phyloP scores from a whole-genome alignment of 2,329 filamentous ascomycete genomes.

The Fusarium torreyae region DNA sequence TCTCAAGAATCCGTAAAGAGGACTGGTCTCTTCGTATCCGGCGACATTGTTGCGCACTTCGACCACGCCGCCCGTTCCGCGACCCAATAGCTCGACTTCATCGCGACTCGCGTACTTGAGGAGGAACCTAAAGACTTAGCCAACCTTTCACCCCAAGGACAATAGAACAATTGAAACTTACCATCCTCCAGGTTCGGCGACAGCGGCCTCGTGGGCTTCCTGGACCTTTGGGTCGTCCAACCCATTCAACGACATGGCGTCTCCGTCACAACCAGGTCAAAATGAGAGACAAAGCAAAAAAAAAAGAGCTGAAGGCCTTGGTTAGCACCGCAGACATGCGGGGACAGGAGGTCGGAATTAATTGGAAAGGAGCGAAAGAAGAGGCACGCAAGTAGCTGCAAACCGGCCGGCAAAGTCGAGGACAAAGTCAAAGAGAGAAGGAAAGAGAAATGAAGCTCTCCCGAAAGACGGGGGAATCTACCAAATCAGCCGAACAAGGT shows the following conservation, averaged over 20 bases:
- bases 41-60: slow-evolving; percentile 86
- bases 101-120: slow-evolving; percentile 93
- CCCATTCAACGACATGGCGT: slow-evolving; percentile 93
- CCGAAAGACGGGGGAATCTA: slow-evolving; percentile 43
- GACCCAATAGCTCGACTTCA: slow-evolving; percentile 83
- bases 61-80: slow-evolving; percentile 84
- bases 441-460: slow-evolving; percentile 38
- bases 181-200: slow-evolving; percentile 93
- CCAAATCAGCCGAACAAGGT: slow-evolving; percentile 30
- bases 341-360: slow-evolving; percentile 11
- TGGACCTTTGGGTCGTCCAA: slow-evolving; percentile 85
- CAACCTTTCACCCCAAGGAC: neutral
- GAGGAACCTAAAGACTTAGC: slow-evolving; percentile 79
- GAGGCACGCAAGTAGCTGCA: slow-evolving; percentile 24
- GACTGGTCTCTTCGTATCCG: slow-evolving; percentile 85
- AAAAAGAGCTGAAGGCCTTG: slow-evolving; percentile 21
- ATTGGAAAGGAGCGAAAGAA: slow-evolving; percentile 32
- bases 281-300: slow-evolving; percentile 16
- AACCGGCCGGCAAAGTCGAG: slow-evolving; percentile 19
- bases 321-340: slow-evolving; percentile 15
- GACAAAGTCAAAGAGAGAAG: slow-evolving; percentile 25
- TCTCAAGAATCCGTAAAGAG: slow-evolving; percentile 91
- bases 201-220: slow-evolving; percentile 86
- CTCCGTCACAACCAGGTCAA: slow-evolving; percentile 37
- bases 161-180: slow-evolving; percentile 62